Conservation (phyloP, 2,329 filamentous ascomycete genomes). For the Metarhizium guizhouense region DNA sequence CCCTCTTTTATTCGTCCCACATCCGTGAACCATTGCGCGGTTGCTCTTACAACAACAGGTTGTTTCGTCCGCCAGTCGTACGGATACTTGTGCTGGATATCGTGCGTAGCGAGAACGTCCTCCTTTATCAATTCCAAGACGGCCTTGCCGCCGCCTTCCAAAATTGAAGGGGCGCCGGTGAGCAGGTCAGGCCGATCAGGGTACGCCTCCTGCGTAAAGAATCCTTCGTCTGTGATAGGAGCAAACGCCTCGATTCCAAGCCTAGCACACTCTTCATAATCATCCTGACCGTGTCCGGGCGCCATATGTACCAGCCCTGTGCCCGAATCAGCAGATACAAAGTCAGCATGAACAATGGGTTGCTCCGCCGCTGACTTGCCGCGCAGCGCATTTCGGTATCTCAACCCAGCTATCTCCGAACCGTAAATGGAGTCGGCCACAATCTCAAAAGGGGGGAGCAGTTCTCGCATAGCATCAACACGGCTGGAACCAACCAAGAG, state of each 20-base stretch:
- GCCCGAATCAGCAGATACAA: slow-evolving; percentile 84
- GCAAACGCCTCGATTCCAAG: slow-evolving; percentile 67
- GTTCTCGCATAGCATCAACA: slow-evolving; percentile 47
- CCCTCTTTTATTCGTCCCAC: slow-evolving; percentile 71
- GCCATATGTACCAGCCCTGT: slow-evolving; percentile 92
- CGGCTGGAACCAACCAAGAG: slow-evolving; percentile 66
- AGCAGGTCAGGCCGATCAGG: slow-evolving; percentile 59
- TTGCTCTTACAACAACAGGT: slow-evolving; percentile 84
- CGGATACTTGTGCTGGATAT: slow-evolving; percentile 84
- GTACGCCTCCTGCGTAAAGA: slow-evolving; percentile 72
- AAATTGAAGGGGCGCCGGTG: slow-evolving; percentile 58
- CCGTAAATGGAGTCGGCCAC: slow-evolving; percentile 53
- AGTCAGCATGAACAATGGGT: slow-evolving; percentile 73
- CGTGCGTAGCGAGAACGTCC: slow-evolving; percentile 59
- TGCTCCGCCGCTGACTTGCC: slow-evolving; percentile 48
- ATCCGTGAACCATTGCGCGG: slow-evolving; percentile 96
- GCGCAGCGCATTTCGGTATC: slow-evolving; percentile 64
- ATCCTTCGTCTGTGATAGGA: slow-evolving; percentile 73
- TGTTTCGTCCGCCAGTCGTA: slow-evolving; percentile 97
- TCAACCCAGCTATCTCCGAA: slow-evolving; percentile 51
- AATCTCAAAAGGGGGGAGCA: slow-evolving; percentile 42
- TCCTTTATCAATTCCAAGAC: slow-evolving; percentile 61
- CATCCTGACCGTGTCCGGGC: slow-evolving; percentile 92
- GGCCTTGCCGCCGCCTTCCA: slow-evolving; percentile 57
- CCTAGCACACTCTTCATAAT: slow-evolving; percentile 72